Conservation (phyloP, 768 basidiomycete genomes). For the Leccinum obscurum region DNA sequence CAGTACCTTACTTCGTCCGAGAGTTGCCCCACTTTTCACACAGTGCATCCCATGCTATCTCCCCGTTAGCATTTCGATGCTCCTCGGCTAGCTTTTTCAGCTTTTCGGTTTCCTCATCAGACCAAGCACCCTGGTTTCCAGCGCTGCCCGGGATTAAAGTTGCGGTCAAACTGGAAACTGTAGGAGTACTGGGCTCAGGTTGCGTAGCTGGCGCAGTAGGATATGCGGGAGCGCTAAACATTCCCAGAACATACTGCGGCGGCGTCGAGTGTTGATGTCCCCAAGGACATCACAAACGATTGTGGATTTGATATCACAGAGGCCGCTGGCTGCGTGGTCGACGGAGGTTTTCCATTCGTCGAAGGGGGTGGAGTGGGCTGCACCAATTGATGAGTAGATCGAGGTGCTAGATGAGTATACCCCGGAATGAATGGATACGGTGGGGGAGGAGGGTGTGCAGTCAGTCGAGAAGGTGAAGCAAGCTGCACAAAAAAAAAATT, state of each 20-base stretch:
- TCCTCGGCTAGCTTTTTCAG: slow-evolving; percentile 70
- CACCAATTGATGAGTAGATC: slow-evolving; percentile 33
- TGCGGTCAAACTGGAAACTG: slow-evolving; percentile 25
- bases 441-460: slow-evolving; percentile 64
- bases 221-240: slow-evolving; percentile 43
- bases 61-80: slow-evolving; percentile 46
- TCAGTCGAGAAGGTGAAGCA: slow-evolving; percentile 70
- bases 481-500: slow-evolving; percentile 44
- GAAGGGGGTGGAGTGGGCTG: slow-evolving; percentile 39
- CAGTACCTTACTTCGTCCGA: slow-evolving; percentile 58
- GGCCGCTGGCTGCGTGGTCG: slow-evolving; percentile 37
- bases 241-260: slow-evolving; percentile 43
- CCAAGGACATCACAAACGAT: slow-evolving; percentile 71
- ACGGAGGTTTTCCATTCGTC: slow-evolving; percentile 33
- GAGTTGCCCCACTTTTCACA: slow-evolving; percentile 71
- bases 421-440: slow-evolving; percentile 50
- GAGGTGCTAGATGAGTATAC: slow-evolving; percentile 28
- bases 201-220: slow-evolving; percentile 40
- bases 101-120: slow-evolving; percentile 72
- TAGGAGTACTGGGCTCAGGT: slow-evolving; percentile 28
- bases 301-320: slow-evolving; percentile 68
- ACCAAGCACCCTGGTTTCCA: slow-evolving; percentile 73
- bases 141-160: slow-evolving; percentile 28
- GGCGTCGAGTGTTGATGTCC: slow-evolving; percentile 50
- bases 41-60: slow-evolving; percentile 80